phyloP scores from a whole-genome alignment of 768 basidiomycete species.

The Suillus fuscotomentosus region DNA sequence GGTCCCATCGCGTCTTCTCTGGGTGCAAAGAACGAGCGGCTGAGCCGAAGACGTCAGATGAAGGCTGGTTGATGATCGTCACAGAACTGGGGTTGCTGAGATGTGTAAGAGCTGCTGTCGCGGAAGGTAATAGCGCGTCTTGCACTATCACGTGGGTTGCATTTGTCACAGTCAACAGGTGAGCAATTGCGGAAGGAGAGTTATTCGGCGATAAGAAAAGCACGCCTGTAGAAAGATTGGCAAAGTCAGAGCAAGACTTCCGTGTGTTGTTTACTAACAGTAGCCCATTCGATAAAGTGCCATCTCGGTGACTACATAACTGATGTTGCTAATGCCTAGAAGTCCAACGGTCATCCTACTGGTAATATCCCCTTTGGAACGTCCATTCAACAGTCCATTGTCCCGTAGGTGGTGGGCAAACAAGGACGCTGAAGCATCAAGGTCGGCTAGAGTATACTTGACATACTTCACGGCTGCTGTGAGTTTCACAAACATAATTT shows the following conservation, averaged over 20 bases:
- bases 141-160: conserved; percentile 23
- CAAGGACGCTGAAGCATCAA: conserved; percentile 26
- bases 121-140: conserved; percentile 13
- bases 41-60: conserved; percentile 14
- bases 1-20: conserved; percentile 23
- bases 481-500: neutral
- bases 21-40: conserved; percentile 15
- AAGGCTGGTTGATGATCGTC: conserved; percentile 22
- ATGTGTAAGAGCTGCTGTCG: conserved; percentile 14
- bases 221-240: conserved; percentile 13
- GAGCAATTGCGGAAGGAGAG: conserved; percentile 44
- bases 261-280: conserved; percentile 16
- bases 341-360: conserved; percentile 25
- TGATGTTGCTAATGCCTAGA: conserved; percentile 26
- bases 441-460: conserved; percentile 22
- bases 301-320: conserved; percentile 25
- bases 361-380: conserved; percentile 21
- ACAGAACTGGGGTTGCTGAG: conserved; percentile 21
- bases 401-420: conserved; percentile 23
- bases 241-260: neutral
- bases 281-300: conserved; percentile 30
- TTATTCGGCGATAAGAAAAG: conserved; percentile 44
- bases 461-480: conserved; percentile 15
- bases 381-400: conserved; percentile 18
- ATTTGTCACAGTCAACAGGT: conserved; percentile 34